Evolutionary conservation across 371 early-diverging fungal genomes (phyloP).

Genomic region (Apophysomyces trapeziformis): DNA sequence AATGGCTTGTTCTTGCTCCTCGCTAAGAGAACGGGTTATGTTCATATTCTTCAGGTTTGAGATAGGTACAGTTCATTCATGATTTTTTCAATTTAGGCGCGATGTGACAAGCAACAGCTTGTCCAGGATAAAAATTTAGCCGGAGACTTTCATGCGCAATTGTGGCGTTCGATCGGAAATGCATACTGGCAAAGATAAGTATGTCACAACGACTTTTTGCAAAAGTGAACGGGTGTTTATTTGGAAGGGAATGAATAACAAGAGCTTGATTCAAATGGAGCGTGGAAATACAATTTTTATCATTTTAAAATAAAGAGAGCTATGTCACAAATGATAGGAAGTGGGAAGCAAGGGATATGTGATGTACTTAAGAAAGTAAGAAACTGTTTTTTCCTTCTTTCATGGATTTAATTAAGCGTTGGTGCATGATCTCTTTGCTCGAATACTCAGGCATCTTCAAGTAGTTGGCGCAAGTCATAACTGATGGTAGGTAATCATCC

Average conservation of each 20-base stretch:
- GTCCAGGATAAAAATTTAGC: too few relatives aligned
- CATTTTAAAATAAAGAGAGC: conserved; percentile 5
- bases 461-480: conserved; percentile 97
- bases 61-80: neutral
- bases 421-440: conserved; percentile 64
- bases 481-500: conserved; percentile 89
- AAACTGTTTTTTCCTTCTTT: conserved; percentile 89
- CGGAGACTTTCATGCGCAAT: too few relatives aligned
- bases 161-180: too few relatives aligned
- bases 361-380: conserved; percentile 66
- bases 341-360: neutral
- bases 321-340: conserved; percentile 1
- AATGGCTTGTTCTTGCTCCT: neutral
- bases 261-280: neutral
- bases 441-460: conserved; percentile 93
- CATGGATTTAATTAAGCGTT: conserved; percentile 74
- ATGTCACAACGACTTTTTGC: too few relatives aligned
- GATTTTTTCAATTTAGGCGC: neutral
- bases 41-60: neutral
- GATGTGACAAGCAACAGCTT: too few relatives aligned
- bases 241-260: too few relatives aligned
- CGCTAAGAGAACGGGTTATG: neutral
- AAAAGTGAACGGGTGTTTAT: too few relatives aligned
- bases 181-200: too few relatives aligned
- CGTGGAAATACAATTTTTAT: neutral